Evolutionary conservation across 1,284 basidiomycete species (phyloP), one percentile per base, ranked within the genome.

Genomic region (Rhizopogon hawkerae): DNA sequence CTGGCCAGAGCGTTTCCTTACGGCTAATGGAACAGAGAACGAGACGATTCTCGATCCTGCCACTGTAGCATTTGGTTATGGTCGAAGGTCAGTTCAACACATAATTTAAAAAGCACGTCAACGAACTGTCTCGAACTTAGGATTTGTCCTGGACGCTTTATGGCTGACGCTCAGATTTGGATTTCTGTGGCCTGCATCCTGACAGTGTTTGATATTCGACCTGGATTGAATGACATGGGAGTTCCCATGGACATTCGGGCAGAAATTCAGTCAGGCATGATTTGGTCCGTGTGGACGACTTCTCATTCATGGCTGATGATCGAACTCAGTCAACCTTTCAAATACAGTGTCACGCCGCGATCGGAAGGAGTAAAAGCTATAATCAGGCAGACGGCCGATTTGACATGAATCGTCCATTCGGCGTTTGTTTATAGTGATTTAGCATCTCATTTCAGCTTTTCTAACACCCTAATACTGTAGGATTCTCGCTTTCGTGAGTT

Each of bases 161-260:
- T 74, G 61, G 77, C 72, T 4, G 72, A 74, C 46, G 66, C 71
- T 0, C 72, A 73, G 38, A 54, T 78, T 8, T 78, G 73, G 72
- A 70, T 78, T 31, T 71, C 73, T 0, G 67, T 78, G n/a, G 76
- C 72, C 10, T 73, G 66, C 38, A 70, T 78, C n/a, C 61, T 77
- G 50, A 62, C 65, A n/a, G 66, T 64, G 2, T 76, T 76, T 48
- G 56, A 72, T 38, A 71, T 76, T 38, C 50, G 54, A 7, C 62
- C 65, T 6, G 68, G 65, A 0, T 57, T 63, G n/a, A 69, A 72
- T 46, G 64, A 65, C 24, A 54, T 59, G 13, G 74, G 72, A 1
- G 52, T 51, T 7, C 57, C 58, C 2, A 50, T 69, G 1, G 56
- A 62, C 16, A 59, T 66, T 9, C 59, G 62, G 38, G 65, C 70